phyloP scores from a whole-genome alignment of 257 asterid species.

The Scutellaria baicalensis region DNA sequence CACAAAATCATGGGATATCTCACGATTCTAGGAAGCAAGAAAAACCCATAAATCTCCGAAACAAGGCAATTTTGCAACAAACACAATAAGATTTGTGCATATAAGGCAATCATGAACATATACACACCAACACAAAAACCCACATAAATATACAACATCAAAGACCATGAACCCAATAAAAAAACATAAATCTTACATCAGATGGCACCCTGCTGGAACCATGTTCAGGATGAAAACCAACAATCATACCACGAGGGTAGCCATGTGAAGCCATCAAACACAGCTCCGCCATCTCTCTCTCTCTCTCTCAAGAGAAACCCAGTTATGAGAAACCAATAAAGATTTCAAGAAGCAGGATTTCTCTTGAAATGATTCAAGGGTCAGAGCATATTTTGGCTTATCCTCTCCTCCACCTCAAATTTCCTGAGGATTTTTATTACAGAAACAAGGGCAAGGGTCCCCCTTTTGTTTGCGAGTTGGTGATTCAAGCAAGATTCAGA shows the following conservation, averaged over 20 bases:
- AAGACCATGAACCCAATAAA: background rate
- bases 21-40: background rate
- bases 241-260: constrained; percentile 34
- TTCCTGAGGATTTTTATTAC: constrained; percentile 23
- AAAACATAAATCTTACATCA: constrained; percentile 30
- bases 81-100: background rate
- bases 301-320: constrained; percentile 12
- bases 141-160: background rate
- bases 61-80: background rate
- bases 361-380: constrained; percentile 12
- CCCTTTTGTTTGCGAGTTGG: constrained; percentile 17
- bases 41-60: background rate
- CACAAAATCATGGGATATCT: background rate
- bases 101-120: background rate
- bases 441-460: constrained; percentile 4
- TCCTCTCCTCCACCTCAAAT: constrained; percentile 41
- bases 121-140: background rate
- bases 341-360: constrained; percentile 12
- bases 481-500: constrained; percentile 14
- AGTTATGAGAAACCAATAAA: constrained; percentile 9
- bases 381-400: constrained; percentile 26
- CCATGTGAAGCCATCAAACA: constrained; percentile 73
- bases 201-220: constrained; percentile 15
- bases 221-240: constrained; percentile 37
- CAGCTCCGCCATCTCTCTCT: constrained; percentile 39